Conservation (phyloP, 2,329 filamentous ascomycete genomes). For the Hymenotorrendiella dingleyae region DNA sequence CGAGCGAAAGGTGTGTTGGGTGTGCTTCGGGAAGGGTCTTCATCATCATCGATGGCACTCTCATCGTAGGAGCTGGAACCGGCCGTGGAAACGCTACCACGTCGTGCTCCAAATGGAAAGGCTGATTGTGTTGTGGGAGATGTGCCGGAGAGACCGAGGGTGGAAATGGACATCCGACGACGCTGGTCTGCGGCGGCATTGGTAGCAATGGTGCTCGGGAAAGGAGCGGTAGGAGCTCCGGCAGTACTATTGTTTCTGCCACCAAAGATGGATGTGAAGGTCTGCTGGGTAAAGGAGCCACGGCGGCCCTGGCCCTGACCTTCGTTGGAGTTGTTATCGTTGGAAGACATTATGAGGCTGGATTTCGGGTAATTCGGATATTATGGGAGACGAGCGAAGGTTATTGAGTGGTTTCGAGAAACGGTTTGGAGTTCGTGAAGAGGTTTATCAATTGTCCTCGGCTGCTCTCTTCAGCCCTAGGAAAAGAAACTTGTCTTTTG, state of each 20-base stretch:
- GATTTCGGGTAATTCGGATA: neutral
- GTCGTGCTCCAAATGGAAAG: constrained; percentile 50
- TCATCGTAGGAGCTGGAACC: constrained; percentile 62
- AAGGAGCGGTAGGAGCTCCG: constrained; percentile 38
- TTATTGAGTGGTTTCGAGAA: neutral
- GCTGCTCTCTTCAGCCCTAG: constrained; percentile 24
- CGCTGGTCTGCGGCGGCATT: constrained; percentile 48
- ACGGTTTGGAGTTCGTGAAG: constrained; percentile 6
- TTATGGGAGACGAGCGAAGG: neutral
- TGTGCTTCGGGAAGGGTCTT: constrained; percentile 46
- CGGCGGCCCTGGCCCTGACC: constrained; percentile 37
- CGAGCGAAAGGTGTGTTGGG: constrained; percentile 72
- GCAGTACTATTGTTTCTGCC: constrained; percentile 43
- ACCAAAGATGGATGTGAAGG: constrained; percentile 46
- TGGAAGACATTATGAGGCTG: constrained; percentile 36
- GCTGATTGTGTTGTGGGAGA: constrained; percentile 53
- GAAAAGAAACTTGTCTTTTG: neutral
- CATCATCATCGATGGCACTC: constrained; percentile 64
- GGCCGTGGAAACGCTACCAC: constrained; percentile 65
- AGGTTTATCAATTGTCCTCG: constrained; percentile 17
- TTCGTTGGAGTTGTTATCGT: constrained; percentile 35
- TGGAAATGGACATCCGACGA: constrained; percentile 68
- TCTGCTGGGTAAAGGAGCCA: constrained; percentile 38
- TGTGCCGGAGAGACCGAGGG: constrained; percentile 65
- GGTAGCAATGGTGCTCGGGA: constrained; percentile 43